These are phyloP conservation scores for Hymenoscyphus albidus DNA, from an alignment of 2,329 filamentous ascomycete species.

Conservation along the genomic window DNA sequence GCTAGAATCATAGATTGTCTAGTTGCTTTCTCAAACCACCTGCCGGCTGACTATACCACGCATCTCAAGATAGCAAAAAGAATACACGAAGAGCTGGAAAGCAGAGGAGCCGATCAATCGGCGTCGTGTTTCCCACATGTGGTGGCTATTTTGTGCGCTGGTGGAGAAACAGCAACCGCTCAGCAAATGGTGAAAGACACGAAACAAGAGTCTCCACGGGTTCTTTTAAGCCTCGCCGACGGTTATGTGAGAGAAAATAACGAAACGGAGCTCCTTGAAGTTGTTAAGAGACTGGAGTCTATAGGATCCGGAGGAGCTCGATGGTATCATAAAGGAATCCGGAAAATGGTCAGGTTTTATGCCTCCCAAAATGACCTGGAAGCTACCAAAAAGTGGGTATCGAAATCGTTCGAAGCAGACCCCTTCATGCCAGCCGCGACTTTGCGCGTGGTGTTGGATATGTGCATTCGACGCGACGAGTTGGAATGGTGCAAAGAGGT, in stretches of 20 bases:
- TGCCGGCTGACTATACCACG: constrained; percentile 25
- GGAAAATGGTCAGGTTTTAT: constrained; percentile 58
- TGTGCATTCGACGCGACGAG: constrained; percentile 57
- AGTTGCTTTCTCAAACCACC: constrained; percentile 13
- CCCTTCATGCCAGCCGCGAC: constrained; percentile 38
- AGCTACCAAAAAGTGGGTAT: constrained; percentile 67
- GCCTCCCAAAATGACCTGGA: constrained; percentile 52
- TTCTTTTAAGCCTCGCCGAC: constrained; percentile 43
- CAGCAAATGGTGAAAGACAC: constrained; percentile 13
- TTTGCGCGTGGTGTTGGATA: constrained; percentile 54
- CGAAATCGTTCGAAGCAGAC: constrained; percentile 38
- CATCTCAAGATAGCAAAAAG: constrained; percentile 27
- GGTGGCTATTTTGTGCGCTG: constrained; percentile 21
- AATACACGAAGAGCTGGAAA: constrained; percentile 23
- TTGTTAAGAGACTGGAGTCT: constrained; percentile 49
- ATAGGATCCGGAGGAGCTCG: constrained; percentile 41
- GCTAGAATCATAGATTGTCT: constrained; percentile 21
- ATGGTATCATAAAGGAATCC: constrained; percentile 32
- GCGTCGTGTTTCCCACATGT: constrained; percentile 2
- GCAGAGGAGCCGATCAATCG: constrained; percentile 2
- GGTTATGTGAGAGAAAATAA: constrained; percentile 61
- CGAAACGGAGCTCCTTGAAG: constrained; percentile 53
- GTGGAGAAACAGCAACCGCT: constrained; percentile 29
- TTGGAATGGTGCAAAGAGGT: constrained; percentile 56
- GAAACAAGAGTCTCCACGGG: constrained; percentile 26